These are phyloP conservation scores for Corinectria fuckeliana DNA, from an alignment of 2,329 filamentous ascomycete species.

Conservation along the genomic window DNA sequence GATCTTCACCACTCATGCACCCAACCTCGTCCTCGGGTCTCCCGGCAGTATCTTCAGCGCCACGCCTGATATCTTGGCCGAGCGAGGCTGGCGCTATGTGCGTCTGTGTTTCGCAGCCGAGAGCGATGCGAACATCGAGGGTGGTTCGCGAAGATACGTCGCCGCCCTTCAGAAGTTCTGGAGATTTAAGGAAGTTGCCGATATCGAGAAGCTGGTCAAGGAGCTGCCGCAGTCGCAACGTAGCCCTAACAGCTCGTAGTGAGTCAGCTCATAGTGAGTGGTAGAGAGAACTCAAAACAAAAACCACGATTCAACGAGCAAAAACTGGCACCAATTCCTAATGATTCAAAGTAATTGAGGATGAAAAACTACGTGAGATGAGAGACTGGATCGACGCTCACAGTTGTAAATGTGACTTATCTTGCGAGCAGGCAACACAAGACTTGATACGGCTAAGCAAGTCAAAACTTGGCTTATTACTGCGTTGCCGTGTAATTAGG, in stretches of 20 bases:
- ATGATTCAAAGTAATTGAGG: background rate
- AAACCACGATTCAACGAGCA: background rate
- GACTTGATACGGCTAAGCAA: background rate
- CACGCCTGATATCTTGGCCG: constrained; percentile 61
- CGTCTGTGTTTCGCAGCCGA: constrained; percentile 87
- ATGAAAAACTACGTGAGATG: background rate
- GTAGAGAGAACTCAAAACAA: background rate
- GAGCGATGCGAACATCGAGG: constrained; percentile 70
- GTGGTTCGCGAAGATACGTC: constrained; percentile 68
- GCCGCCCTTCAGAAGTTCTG: constrained; percentile 78
- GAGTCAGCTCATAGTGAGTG: background rate
- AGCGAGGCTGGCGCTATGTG: constrained; percentile 73
- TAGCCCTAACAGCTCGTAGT: no score
- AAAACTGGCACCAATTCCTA: background rate
- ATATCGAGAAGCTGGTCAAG: constrained; percentile 68
- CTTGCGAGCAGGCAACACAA: background rate
- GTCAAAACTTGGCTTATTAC: background rate
- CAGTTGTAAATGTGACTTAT: background rate
- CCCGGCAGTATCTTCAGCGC: constrained; percentile 79
- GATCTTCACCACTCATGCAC: constrained; percentile 72
- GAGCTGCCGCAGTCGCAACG: constrained; percentile 36
- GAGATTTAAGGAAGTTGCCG: constrained; percentile 70
- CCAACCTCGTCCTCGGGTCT: constrained; percentile 71
- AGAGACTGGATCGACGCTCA: background rate
- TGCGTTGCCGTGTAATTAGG: constrained; percentile 1